Percentiles rank a stretch among this genome's conserved stretches.
phyloP scores from a whole-genome alignment of 768 basidiomycete species.

The Calvatia gigantea region DNA sequence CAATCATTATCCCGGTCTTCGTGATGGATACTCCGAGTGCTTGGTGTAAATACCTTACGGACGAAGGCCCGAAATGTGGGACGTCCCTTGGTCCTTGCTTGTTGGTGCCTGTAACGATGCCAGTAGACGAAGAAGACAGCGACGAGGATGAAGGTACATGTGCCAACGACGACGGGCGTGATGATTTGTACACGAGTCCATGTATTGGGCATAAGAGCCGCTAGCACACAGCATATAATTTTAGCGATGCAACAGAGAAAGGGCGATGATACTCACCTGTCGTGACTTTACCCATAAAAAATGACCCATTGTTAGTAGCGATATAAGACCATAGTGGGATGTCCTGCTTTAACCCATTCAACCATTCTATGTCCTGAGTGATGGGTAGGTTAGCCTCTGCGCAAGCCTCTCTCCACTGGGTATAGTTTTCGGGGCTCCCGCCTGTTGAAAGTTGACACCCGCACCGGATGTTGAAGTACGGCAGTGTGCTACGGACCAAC shows the following conservation, averaged over 20 bases:
- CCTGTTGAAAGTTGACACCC: not conserved
- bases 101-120: not conserved
- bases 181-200: slow-evolving; percentile 22
- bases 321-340: slow-evolving; percentile 4
- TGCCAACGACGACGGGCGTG: slow-evolving; percentile 16
- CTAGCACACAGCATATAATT: slow-evolving; percentile 2
- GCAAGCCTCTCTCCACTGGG: not conserved
- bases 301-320: not conserved
- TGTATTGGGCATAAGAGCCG: not conserved
- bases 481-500: not conserved
- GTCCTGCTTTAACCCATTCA: not conserved
- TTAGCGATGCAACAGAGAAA: not conserved
- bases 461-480: slow-evolving; percentile 6
- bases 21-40: slow-evolving; percentile 13
- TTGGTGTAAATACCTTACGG: not conserved
- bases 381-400: not conserved
- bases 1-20: slow-evolving; percentile 6
- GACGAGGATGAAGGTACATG: slow-evolving; percentile 13
- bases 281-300: not conserved
- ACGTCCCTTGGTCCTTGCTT: not conserved
- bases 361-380: not conserved
- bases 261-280: not conserved
- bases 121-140: slow-evolving; percentile 11
- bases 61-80: not conserved
- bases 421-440: not conserved